Conservation (phyloP, 805 yeast species). For the Teunomyces lycoperdinae region DNA sequence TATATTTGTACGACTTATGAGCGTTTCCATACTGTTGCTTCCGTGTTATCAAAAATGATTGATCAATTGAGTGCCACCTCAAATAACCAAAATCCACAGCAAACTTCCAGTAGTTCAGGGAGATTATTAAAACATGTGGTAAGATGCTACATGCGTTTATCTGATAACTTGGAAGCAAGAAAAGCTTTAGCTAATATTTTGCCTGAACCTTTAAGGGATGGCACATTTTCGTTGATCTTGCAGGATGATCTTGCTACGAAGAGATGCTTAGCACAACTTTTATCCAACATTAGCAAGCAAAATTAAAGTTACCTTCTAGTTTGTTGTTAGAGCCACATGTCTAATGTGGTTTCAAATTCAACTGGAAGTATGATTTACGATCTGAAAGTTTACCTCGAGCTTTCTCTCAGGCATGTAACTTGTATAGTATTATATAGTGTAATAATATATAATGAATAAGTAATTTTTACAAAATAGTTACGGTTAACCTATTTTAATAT, state of each 20-base stretch:
- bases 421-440: slow-evolving; percentile 3
- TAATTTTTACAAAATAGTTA: not conserved
- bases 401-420: slow-evolving; percentile 1
- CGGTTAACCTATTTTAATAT: too few relatives aligned
- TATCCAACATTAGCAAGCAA: slow-evolving; percentile 54
- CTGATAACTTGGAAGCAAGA: slow-evolving; percentile 89
- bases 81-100: slow-evolving; percentile 44
- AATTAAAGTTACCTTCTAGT: slow-evolving; percentile 3
- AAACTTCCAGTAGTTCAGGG: slow-evolving; percentile 53
- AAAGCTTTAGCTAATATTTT: slow-evolving; percentile 77
- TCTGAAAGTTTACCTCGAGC: not conserved
- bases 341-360: not conserved
- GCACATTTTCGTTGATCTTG: slow-evolving; percentile 73
- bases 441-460: not conserved
- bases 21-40: slow-evolving; percentile 89
- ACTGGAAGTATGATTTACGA: not conserved
- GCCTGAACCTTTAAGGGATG: slow-evolving; percentile 86
- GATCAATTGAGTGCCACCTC: slow-evolving; percentile 61
- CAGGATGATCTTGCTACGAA: slow-evolving; percentile 88
- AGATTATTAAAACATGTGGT: slow-evolving; percentile 89
- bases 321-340: not conserved
- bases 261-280: slow-evolving; percentile 78
- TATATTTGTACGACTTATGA: slow-evolving; percentile 95
- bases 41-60: slow-evolving; percentile 84
- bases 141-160: slow-evolving; percentile 84